Conservation (phyloP, 2,329 filamentous ascomycete genomes). For the Periconia sp. region DNA sequence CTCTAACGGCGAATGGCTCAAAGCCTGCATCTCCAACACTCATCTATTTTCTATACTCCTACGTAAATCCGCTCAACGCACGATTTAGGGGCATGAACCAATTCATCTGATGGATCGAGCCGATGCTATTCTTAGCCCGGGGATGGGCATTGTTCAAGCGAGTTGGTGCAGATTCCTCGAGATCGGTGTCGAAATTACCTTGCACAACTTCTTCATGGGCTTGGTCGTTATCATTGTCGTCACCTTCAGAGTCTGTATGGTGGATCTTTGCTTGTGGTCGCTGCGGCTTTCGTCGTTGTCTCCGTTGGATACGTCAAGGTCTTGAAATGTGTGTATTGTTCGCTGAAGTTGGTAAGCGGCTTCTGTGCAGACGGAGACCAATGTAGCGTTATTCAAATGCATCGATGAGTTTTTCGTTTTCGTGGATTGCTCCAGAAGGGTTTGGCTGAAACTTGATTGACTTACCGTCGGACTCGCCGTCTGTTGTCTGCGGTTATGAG, state of each 20-base stretch:
- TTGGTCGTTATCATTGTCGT: conserved; percentile 1
- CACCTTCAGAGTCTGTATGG: conserved; percentile 14
- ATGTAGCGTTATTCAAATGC: conserved; percentile 49
- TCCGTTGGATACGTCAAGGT: no score
- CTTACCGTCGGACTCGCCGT: conserved; percentile 16
- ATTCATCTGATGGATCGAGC: conserved; percentile 69
- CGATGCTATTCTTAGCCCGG: conserved; percentile 69
- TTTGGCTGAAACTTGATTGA: background rate
- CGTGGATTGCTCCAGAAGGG: conserved; percentile 8
- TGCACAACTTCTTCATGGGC: conserved; percentile 24
- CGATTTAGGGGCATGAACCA: conserved; percentile 72
- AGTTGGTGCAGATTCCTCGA: conserved; percentile 46
- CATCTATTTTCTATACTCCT: conserved; percentile 26
- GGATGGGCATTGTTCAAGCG: conserved; percentile 69
- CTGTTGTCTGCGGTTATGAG: conserved; percentile 38
- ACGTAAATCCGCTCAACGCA: conserved; percentile 62
- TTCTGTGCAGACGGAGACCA: conserved; percentile 50
- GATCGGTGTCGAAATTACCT: conserved; percentile 54
- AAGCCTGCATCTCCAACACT: conserved; percentile 45
- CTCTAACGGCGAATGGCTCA: conserved; percentile 66
- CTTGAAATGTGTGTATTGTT: no score
- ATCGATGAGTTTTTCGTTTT: conserved; percentile 45
- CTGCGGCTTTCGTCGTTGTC: conserved; percentile 27
- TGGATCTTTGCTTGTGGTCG: conserved; percentile 1
- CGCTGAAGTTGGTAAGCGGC: conserved; percentile 40